Evolutionary conservation across 2,329 filamentous ascomycete genomes (phyloP), one percentile per base, ranked within the genome.

Genomic region (Paraphaeosphaeria sporulosa): DNA sequence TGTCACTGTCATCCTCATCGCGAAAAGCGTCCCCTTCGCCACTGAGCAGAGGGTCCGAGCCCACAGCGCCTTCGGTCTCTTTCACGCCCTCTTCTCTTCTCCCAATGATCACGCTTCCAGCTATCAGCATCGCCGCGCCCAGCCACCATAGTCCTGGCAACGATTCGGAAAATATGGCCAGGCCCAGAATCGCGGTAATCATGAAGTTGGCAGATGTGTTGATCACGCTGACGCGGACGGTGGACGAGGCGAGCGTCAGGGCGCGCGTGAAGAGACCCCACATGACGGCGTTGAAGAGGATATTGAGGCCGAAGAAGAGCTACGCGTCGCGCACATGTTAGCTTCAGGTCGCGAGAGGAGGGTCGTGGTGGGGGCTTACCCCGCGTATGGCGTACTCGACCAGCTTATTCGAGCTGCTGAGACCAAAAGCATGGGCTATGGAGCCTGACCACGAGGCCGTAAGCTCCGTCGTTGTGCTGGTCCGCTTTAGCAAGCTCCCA

Each of bases 131-230:
- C 4, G 85, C 81, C 0, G 91, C 91, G 13, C 91, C 91, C 5
- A 88, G 78, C 87, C 90, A 94, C 91, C 91, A 94, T 43, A 93
- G 79, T 10, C 86, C 87, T 0, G 91, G 90, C 30, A 94, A 79
- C 1, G 82, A 78, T 79, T 94, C 91, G 23, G 86, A 83, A 76
- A 94, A 94, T 66, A 94, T 87, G 59, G 86, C 76, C 52, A 86
- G 81, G 27, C 91, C 90, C 21, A 94, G 81, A 7, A 94, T 65
- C 8, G 91, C 91, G 0, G 91, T 94, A 62, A 93, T 78, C 78
- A 94, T 85, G 76, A 94, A 94, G 79, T 94, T 94, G 58, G 90
- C 85, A 15, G 90, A 92, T 2, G 91, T 94, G 77, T 94, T 94
- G 76, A 94, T 87, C 74, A 94, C 90, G 66, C 87, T 90, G 51